phyloP scores from a whole-genome alignment of 2,329 filamentous ascomycete species.

The Fusarium brevicatenulatum region DNA sequence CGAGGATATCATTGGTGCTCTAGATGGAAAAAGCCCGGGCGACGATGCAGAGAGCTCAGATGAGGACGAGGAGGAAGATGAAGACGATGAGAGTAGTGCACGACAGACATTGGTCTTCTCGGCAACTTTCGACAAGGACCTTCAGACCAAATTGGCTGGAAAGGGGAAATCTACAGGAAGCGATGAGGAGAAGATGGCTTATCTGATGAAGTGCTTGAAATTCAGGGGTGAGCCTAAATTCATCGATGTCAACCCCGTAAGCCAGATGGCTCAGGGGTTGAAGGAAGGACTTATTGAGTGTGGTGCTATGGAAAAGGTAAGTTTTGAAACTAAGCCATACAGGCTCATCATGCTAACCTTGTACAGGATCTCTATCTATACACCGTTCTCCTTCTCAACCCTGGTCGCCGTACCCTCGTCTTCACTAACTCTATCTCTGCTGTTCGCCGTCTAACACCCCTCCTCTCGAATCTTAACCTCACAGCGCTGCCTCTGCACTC shows the following conservation, averaged over 20 bases:
- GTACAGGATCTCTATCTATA: conserved; percentile 89
- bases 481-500: conserved; percentile 85
- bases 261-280: conserved; percentile 86
- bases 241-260: conserved; percentile 88
- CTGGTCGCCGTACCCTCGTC: conserved; percentile 82
- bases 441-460: conserved; percentile 84
- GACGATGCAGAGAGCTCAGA: conserved; percentile 63
- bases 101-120: conserved; percentile 96
- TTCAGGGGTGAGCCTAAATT: conserved; percentile 90
- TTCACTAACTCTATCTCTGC: conserved; percentile 97
- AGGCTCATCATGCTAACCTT: conserved; percentile 1
- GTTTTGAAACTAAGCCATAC: background rate
- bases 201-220: conserved; percentile 87
- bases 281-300: conserved; percentile 94
- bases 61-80: conserved; percentile 59
- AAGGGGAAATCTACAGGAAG: conserved; percentile 70
- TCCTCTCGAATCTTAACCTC: conserved; percentile 84
- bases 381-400: conserved; percentile 83
- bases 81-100: conserved; percentile 50
- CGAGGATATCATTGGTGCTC: conserved; percentile 82
- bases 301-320: conserved; percentile 88
- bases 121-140: conserved; percentile 89
- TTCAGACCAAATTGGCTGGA: conserved; percentile 90
- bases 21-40: conserved; percentile 78
- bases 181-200: conserved; percentile 88